A percentile compares a stretch with the other conserved stretches of the same genome.
Evolutionary conservation across 1,139 yeast genomes (phyloP).

Genomic region (Pichia sp.): DNA sequence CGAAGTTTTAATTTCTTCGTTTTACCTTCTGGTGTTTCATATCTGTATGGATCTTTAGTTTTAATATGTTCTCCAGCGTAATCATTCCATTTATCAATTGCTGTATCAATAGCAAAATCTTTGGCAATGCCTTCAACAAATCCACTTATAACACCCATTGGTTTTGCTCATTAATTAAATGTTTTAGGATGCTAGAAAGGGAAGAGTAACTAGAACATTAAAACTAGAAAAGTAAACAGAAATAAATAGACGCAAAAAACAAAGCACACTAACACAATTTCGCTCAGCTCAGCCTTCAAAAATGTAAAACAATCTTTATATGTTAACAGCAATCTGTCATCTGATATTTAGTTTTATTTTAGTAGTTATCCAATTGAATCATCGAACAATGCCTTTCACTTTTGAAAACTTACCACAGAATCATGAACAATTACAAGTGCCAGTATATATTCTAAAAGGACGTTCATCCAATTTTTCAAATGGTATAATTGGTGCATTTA

Average conservation of each 20-base stretch:
- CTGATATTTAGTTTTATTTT: no score
- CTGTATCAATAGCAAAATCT: slow-evolving; percentile 13
- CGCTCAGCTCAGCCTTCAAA: no score
- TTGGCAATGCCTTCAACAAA: slow-evolving; percentile 15
- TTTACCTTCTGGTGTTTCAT: slow-evolving; percentile 42
- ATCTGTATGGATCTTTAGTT: slow-evolving; percentile 66
- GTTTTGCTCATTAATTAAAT: no score
- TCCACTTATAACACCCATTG: slow-evolving; percentile 3
- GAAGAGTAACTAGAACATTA: no score
- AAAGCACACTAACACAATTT: no score
- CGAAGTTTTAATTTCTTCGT: slow-evolving; percentile 54
- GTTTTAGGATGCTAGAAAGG: no score
- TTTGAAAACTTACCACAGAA: slow-evolving; percentile 29
- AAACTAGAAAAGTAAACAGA: no score
- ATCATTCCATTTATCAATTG: slow-evolving; percentile 53
- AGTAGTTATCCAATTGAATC: background rate
- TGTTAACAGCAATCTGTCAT: no score
- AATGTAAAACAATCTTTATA: no score
- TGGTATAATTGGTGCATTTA: slow-evolving; percentile 38
- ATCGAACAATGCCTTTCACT: slow-evolving; percentile 19
- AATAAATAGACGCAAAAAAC: no score
- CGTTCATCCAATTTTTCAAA: slow-evolving; percentile 27
- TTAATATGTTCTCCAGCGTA: slow-evolving; percentile 57
- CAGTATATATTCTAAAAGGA: slow-evolving; percentile 42
- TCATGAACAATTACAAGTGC: slow-evolving; percentile 36